Base-by-base conservation (phyloP, 208 protist genomes). In the Trypanosoma grayi region DNA sequence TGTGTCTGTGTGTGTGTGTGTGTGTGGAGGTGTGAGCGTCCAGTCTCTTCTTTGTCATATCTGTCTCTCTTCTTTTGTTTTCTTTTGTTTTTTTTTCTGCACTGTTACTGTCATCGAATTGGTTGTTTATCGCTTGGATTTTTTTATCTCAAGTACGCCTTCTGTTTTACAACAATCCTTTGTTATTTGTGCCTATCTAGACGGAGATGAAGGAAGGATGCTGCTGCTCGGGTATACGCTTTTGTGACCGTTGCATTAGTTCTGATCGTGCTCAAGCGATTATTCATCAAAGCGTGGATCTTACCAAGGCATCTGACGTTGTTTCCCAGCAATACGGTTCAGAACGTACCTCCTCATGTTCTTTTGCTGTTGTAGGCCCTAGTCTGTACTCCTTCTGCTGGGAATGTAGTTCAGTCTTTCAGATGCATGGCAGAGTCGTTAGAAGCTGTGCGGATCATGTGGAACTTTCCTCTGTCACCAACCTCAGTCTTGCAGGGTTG, bases 201-300 rank as follows among this genome's bases (percentile, higher is more conserved):
- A 61, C 48, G 54, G 27, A 60, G 14, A 13, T 41, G 43, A 14
- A 66, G 9, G 55, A 59, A 31, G 14, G 7, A 18, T 94, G 87
- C 58, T 59, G 56, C 13, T 94, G 87, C 40, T 79, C 57, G 33
- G 87, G 87, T 10, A 90, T 94, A 64, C 83, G 87, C 5, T 88
- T 80, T 54, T 94, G 87, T 53, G 56, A 63, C 0, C 67, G 60
- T 33, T 94, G 87, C 50, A 51, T 63, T 6, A 47, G 76, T 25
- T 79, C 61, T 28, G 71, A 77, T 7, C 70, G 87, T 37, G 87
- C 83, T 4, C 67, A 75, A 20, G n/a, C 71, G 9, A 46, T 92
- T 25, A 79, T 87, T 47, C 45, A 58, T 37, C 60, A 75, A 9
- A 20, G 62, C 2, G 66, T 82, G 1, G 14, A 59, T 7, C 50